Conservation (phyloP, 257 asterid genomes). For the Catharanthus roseus region DNA sequence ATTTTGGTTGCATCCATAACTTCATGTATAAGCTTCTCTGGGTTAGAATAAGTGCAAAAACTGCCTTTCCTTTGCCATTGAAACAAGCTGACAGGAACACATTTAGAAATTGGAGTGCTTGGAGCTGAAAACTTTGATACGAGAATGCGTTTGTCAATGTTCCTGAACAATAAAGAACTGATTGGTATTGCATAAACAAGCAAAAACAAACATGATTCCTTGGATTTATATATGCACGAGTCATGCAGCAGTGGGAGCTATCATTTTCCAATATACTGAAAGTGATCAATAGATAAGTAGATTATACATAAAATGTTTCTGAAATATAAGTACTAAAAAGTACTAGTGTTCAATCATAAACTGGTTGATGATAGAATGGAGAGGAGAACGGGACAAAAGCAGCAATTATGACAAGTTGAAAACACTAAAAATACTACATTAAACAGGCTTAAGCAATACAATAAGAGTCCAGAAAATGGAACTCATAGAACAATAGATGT, state of each 20-base stretch:
- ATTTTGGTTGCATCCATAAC: slow-evolving; percentile 61
- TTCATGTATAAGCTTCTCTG: slow-evolving; percentile 31
- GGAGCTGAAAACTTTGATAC: slow-evolving; percentile 66
- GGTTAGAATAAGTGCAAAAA: slow-evolving; percentile 19
- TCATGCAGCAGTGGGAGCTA: not conserved
- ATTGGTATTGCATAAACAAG: not conserved
- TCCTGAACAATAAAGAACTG: slow-evolving; percentile 44
- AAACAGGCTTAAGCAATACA: not conserved
- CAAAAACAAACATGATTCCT: not conserved
- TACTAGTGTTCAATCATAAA: not conserved
- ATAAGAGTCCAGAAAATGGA: not conserved
- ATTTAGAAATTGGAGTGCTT: slow-evolving; percentile 48
- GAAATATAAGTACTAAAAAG: not conserved
- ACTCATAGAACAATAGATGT: not conserved
- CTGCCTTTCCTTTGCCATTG: slow-evolving; percentile 54
- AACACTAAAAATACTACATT: not conserved
- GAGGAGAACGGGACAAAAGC: not conserved
- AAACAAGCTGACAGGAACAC: slow-evolving; percentile 57
- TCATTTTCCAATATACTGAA: not conserved
- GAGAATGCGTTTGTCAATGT: slow-evolving; percentile 52
- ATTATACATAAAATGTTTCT: not conserved
- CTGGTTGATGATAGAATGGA: not conserved
- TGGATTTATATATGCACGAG: not conserved
- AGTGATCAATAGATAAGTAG: not conserved
- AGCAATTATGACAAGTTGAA: not conserved